Conservation (phyloP, 768 basidiomycete species). For the Serendipita sp. region DNA sequence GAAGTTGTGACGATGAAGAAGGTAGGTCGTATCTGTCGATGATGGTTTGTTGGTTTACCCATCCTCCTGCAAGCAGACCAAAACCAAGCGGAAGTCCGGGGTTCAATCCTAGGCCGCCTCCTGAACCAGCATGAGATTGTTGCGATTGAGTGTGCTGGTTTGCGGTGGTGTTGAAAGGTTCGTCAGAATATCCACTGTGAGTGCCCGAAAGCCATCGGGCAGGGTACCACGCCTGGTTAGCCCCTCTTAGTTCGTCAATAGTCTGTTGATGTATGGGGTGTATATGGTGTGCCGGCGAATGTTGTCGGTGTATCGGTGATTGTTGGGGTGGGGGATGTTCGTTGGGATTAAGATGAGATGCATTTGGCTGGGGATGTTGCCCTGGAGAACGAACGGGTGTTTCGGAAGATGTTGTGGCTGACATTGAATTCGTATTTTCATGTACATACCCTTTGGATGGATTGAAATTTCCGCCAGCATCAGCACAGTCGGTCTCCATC, state of each 20-base stretch:
- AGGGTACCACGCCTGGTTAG: not conserved
- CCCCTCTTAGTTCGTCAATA: not conserved
- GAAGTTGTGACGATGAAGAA: not conserved
- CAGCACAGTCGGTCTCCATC: not conserved
- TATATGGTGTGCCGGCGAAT: not conserved
- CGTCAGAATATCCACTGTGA: not conserved
- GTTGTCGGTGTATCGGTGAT: not conserved
- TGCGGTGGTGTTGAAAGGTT: not conserved
- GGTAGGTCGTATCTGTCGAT: conserved; percentile 2
- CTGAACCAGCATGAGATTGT: not conserved
- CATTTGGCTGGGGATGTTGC: not conserved
- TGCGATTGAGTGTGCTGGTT: not conserved
- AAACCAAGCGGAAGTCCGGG: not conserved
- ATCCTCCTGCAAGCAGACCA: not conserved
- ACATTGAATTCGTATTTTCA: not conserved
- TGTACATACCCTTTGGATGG: not conserved
- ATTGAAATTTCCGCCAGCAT: not conserved
- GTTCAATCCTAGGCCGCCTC: not conserved
- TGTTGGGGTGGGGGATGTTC: not conserved
- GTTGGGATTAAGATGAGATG: not conserved
- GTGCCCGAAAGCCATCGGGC: not conserved
- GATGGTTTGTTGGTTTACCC: conserved; percentile 3
- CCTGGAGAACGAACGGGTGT: not conserved
- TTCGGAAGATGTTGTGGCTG: not conserved
- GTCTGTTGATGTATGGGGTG: not conserved